Evolutionary conservation across 169 alveolate species (phyloP), one percentile per base, ranked within the genome.

Genomic region (Plasmodium berghei): DNA sequence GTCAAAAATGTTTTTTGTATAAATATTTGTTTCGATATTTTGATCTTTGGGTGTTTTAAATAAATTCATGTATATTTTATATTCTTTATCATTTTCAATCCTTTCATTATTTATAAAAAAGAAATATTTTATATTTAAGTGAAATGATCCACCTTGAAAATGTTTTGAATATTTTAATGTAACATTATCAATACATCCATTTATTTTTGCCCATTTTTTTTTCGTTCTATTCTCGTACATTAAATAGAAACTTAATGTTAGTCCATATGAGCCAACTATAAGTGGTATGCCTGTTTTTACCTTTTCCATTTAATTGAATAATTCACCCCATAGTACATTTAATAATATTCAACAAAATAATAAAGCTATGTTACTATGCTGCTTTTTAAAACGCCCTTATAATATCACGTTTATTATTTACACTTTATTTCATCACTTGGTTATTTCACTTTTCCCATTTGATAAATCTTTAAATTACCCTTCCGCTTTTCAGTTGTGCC

Each of bases 211-310:
- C 91, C 91, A 86, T 14, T 20, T 70, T 16, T 34, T 46, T 71
- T 86, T 86, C 40, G 46, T 71, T 14, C 46, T 26, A 40, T 86
- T 42, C 49, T 86, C 48, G 59, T 86, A 86, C 8, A 86, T 28
- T 64, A 70, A 63, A 42, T 86, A 86, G 12, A 71, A 70, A 59
- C 91, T 86, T 10, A 86, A 20, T 2, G 73, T 16, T 63, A 86
- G 61, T 40, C 91, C 91, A 34, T 54, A 86, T 1, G 91, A 59
- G 16, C 87, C 91, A 20, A 86, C 73, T 12, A 71, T 55, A 26
- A 86, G 72, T 9, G 91, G 89, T 22, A 62, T 28, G 26, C 46
- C 16, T 28, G 89, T 64, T 77, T 64, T 77, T 49, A 52, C 24
- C 46, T 26, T 42, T 54, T 77, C 89, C 89, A 77, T 77, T 26